Base-by-base conservation (phyloP, 192 early-diverging fungal species). In the Backusella sp. region DNA sequence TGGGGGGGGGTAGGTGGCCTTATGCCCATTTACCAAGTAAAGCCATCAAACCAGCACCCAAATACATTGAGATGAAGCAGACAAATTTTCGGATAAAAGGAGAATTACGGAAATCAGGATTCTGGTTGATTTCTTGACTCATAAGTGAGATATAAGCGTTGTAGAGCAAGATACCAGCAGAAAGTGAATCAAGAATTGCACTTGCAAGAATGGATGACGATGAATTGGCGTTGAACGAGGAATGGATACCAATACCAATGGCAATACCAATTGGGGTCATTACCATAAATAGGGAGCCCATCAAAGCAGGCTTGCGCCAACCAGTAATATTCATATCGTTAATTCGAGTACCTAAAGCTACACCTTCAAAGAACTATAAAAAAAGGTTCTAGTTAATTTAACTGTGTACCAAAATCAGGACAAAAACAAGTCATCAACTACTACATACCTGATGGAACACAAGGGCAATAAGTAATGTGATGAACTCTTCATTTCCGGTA, bases 151-250 rank as follows among this genome's bases (percentile, higher is more conserved):
- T 90, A 44, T 93, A 82, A 1, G 93, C 88, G 65, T 87, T 92
- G 81, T 96, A 96, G 15, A 96, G 77, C 28, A 97, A 78, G 30
- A 96, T 95, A 14, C 95, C 95, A 0, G 94, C 92, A 2, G 92
- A 93, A 35, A 95, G 42, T 3, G 92, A 82, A 67, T 97, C 93
- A 19, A 97, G 83, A 21, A 95, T 85, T 4, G 94, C 96, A 77
- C 93, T 89, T 12, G 89, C 78, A 17, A 94, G 66, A 28, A 96
- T 80, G 4, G 90, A 79, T 0, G 83, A 73, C 0, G 80, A 70
- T 0, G 88, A 87, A 11, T 85, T 77, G 2, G 86, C 86, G 23
- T 91, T 84, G 82, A 91, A 92, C 8, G 89, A 78, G 34, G 84
- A 73, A 4, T 87, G 84, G 71, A 96, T 85, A 42, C 81, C 90